phyloP scores from a whole-genome alignment of 495 filamentous ascomycete species.

The Podospora anserina region DNA sequence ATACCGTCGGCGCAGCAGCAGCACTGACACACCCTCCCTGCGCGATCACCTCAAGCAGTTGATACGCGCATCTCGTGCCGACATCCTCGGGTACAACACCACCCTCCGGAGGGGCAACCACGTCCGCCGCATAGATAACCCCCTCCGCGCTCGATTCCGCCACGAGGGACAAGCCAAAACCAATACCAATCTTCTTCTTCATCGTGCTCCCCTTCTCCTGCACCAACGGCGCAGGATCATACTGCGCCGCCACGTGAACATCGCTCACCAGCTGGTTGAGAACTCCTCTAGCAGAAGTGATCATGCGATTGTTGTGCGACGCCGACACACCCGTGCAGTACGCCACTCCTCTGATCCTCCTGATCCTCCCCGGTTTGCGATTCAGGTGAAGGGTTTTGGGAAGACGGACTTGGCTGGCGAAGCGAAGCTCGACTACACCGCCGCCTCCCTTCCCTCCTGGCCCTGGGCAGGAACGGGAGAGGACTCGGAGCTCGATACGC shows the following conservation, averaged over 20 bases:
- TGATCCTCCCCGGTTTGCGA: conserved; percentile 71
- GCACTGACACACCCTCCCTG: conserved; percentile 77
- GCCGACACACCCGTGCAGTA: conserved; percentile 87
- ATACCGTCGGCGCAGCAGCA: conserved; percentile 63
- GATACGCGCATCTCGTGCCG: conserved; percentile 80
- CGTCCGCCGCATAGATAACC: conserved; percentile 82
- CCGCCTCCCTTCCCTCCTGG: conserved; percentile 70
- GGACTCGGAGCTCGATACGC: conserved; percentile 81
- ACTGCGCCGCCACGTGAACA: conserved; percentile 69
- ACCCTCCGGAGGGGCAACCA: conserved; percentile 73
- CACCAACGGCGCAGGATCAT: conserved; percentile 70
- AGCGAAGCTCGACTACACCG: conserved; percentile 89
- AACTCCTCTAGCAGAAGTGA: conserved; percentile 80
- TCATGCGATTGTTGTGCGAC: conserved; percentile 93
- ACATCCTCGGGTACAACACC: conserved; percentile 86
- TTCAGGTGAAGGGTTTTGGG: conserved; percentile 95
- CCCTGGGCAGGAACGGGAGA: conserved; percentile 73
- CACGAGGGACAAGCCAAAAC: conserved; percentile 85
- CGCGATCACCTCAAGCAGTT: conserved; percentile 77
- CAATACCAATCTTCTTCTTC: conserved; percentile 58
- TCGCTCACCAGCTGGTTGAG: conserved; percentile 82
- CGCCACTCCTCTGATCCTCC: conserved; percentile 85
- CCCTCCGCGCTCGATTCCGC: conserved; percentile 82
- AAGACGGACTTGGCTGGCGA: conserved; percentile 85
- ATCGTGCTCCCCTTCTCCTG: conserved; percentile 56